A percentile compares a stretch with the other conserved stretches of the same genome.
Evolutionary conservation across 345 rosid genomes (phyloP).

Genomic region (Microthlaspi erraticum): DNA sequence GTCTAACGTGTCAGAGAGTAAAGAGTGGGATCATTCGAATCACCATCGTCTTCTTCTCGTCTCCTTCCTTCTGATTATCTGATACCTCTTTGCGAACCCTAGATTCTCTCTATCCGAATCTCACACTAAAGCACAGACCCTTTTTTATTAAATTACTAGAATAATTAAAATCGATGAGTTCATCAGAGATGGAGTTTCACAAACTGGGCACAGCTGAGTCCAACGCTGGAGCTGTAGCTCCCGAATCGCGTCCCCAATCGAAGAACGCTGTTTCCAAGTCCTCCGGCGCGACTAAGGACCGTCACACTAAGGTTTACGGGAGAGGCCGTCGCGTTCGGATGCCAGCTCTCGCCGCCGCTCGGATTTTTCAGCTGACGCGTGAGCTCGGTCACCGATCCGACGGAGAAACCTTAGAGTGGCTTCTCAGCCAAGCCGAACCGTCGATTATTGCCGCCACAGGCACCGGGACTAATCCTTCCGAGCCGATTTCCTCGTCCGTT

Average conservation of each 20-base stretch:
- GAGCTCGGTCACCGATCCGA: constrained; percentile 77
- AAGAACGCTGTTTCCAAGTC: constrained; percentile 42
- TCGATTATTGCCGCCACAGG: constrained; percentile 67
- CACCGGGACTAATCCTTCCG: constrained; percentile 55
- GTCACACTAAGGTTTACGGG: constrained; percentile 77
- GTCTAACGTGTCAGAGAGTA: constrained; percentile 26
- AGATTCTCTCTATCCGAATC: constrained; percentile 11
- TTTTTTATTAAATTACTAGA: neutral
- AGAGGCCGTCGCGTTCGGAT: constrained; percentile 75
- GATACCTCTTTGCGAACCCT: constrained; percentile 5
- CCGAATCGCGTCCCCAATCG: constrained; percentile 28
- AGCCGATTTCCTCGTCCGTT: constrained; percentile 44
- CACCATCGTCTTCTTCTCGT: constrained; percentile 16
- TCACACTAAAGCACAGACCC: neutral
- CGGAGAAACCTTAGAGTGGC: constrained; percentile 75
- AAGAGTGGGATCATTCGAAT: constrained; percentile 22
- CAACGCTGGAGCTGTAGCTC: neutral
- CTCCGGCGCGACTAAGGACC: constrained; percentile 56
- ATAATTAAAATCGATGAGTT: neutral
- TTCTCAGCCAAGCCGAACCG: constrained; percentile 66
- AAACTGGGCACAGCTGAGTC: constrained; percentile 15
- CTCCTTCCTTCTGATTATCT: neutral
- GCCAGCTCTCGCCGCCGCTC: constrained; percentile 72
- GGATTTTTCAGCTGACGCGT: constrained; percentile 75
- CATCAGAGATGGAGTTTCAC: constrained; percentile 32